A percentile compares a stretch with the other conserved stretches of the same genome.
Conservation (phyloP, 768 basidiomycete genomes). For the Pulveroboletus frians region DNA sequence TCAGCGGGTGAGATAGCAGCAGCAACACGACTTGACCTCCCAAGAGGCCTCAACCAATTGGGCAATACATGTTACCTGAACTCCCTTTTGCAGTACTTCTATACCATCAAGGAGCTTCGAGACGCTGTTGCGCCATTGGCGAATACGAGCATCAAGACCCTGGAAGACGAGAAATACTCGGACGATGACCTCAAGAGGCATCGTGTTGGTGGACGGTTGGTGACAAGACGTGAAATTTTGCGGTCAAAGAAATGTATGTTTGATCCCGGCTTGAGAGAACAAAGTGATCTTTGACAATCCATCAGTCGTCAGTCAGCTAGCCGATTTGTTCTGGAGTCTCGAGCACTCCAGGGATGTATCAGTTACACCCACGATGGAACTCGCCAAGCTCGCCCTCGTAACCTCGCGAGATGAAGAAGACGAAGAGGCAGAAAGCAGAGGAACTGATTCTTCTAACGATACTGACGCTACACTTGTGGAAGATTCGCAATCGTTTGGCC, state of each 20-base stretch:
- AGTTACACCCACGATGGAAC: constrained; percentile 78
- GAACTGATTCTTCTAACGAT: constrained; percentile 79
- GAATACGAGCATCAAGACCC: constrained; percentile 45
- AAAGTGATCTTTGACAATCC: constrained; percentile 10
- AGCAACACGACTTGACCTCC: constrained; percentile 58
- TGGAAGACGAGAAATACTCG: constrained; percentile 67
- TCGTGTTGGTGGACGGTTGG: constrained; percentile 81
- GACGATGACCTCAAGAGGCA: constrained; percentile 80
- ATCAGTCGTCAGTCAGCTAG: constrained; percentile 75
- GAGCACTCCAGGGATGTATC: constrained; percentile 60
- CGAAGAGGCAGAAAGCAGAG: constrained; percentile 65
- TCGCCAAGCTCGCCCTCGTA: constrained; percentile 87
- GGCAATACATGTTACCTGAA: constrained; percentile 89
- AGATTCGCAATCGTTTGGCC: constrained; percentile 43
- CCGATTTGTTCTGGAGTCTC: constrained; percentile 71
- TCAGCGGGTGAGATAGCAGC: constrained; percentile 62
- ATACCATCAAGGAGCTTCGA: constrained; percentile 88
- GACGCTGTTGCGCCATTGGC: constrained; percentile 63
- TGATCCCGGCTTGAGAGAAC: background rate
- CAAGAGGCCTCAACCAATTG: constrained; percentile 82
- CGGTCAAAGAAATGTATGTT: constrained; percentile 79
- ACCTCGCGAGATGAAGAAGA: constrained; percentile 89
- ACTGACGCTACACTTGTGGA: constrained; percentile 88
- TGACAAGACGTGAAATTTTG: constrained; percentile 74
- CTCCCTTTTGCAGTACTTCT: constrained; percentile 81